Conservation (phyloP, 2,329 filamentous ascomycete species). For the Trichoderma koningiopsis region DNA sequence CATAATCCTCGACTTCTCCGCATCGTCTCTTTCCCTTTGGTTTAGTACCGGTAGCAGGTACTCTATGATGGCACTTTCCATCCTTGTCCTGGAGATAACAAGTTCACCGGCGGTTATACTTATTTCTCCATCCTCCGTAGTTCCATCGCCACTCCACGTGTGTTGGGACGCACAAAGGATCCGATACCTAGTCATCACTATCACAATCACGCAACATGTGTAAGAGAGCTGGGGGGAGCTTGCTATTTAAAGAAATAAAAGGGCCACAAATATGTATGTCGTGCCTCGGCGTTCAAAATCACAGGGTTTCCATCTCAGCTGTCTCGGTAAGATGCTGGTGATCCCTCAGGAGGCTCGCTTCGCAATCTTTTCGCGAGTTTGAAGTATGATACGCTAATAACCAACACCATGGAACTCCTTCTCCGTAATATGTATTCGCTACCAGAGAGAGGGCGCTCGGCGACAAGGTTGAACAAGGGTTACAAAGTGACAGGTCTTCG, state of each 20-base stretch:
- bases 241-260: background rate
- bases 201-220: constrained; percentile 12
- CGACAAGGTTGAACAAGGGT: background rate
- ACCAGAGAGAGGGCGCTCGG: background rate
- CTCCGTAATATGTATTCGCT: background rate
- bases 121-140: background rate
- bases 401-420: background rate
- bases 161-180: background rate
- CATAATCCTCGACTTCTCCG: background rate
- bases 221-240: too few relatives aligned
- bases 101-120: background rate
- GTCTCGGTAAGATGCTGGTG: background rate
- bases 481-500: background rate
- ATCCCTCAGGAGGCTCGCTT: background rate
- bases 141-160: constrained; percentile 2
- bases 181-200: background rate
- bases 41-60: background rate
- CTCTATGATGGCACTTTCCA: background rate
- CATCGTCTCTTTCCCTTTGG: background rate
- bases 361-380: background rate
- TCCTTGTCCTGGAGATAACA: background rate
- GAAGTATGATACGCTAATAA: background rate
- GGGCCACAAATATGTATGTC: background rate
- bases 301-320: constrained; percentile 4
- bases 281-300: background rate